phyloP scores from a whole-genome alignment of 1,284 basidiomycete genomes.

The Vanrija sp. region DNA sequence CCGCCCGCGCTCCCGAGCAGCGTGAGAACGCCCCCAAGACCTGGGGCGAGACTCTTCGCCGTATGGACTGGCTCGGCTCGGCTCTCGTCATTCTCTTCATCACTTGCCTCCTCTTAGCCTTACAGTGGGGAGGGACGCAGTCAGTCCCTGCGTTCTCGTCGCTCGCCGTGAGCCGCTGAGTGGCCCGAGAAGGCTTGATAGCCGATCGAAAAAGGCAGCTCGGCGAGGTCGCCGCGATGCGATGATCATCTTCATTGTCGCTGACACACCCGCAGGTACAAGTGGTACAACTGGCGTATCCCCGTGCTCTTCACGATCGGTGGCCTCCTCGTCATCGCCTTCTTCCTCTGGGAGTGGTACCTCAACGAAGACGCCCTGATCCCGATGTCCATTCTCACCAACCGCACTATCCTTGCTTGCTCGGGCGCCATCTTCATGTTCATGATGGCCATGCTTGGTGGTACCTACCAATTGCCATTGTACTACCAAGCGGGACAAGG shows the following conservation, averaged over 20 bases:
- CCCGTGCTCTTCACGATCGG: slow-evolving; percentile 48
- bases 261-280: slow-evolving; percentile 4
- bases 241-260: background rate
- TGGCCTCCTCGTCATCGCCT: slow-evolving; percentile 38
- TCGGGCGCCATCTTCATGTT: slow-evolving; percentile 47
- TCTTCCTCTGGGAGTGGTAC: slow-evolving; percentile 48
- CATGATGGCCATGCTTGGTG: slow-evolving; percentile 50
- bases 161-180: slow-evolving; percentile 19
- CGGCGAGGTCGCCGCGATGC: background rate
- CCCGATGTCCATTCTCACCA: slow-evolving; percentile 33
- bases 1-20: slow-evolving; percentile 53
- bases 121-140: slow-evolving; percentile 52
- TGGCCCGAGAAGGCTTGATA: background rate
- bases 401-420: slow-evolving; percentile 44
- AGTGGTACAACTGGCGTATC: slow-evolving; percentile 41
- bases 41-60: slow-evolving; percentile 25
- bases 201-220: background rate
- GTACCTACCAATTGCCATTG: slow-evolving; percentile 49
- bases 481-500: slow-evolving; percentile 50
- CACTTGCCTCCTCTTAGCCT: slow-evolving; percentile 50
- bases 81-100: slow-evolving; percentile 47
- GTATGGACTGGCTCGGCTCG: slow-evolving; percentile 51
- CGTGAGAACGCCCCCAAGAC: slow-evolving; percentile 42
- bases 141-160: slow-evolving; percentile 4
- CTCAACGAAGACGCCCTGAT: slow-evolving; percentile 44